These are phyloP conservation scores for Macaranga tanarius DNA, from an alignment of 441 rosid species.

Conservation along the genomic window DNA sequence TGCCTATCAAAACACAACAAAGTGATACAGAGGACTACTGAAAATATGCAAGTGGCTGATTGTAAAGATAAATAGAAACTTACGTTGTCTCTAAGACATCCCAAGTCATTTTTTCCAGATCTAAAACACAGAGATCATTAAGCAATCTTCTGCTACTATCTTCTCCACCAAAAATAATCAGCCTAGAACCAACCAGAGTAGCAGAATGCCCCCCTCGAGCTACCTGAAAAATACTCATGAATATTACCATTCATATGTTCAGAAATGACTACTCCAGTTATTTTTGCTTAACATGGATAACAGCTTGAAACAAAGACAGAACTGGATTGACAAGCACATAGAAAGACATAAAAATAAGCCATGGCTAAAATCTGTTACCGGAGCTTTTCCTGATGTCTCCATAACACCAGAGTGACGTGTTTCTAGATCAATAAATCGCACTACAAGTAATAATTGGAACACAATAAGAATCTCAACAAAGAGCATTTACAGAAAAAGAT, in stretches of 20 bases:
- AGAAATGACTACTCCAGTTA: background rate
- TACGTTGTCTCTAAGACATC: constrained; percentile 65
- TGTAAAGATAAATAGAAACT: constrained; percentile 31
- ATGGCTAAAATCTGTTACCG: constrained; percentile 44
- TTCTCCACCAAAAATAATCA: constrained; percentile 90
- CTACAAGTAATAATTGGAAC: constrained; percentile 43
- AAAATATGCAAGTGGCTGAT: constrained; percentile 20
- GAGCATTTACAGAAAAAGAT: constrained; percentile 1
- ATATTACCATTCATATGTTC: constrained; percentile 21
- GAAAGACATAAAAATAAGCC: background rate
- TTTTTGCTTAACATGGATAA: constrained; percentile 5
- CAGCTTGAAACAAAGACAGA: constrained; percentile 10
- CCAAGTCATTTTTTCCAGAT: constrained; percentile 90
- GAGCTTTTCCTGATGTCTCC: constrained; percentile 74
- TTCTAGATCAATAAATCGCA: constrained; percentile 72
- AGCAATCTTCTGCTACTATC: constrained; percentile 73
- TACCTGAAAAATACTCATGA: constrained; percentile 47
- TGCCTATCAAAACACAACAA: constrained; percentile 62
- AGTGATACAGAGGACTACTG: constrained; percentile 31
- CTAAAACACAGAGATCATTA: constrained; percentile 75
- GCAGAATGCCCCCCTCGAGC: constrained; percentile 94
- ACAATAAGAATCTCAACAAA: constrained; percentile 25
- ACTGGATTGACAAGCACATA: background rate
- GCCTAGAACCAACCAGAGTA: constrained; percentile 67
- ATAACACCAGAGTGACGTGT: constrained; percentile 55